phyloP scores from a whole-genome alignment of 805 yeast genomes.

The Myxozyma mucilagina region DNA sequence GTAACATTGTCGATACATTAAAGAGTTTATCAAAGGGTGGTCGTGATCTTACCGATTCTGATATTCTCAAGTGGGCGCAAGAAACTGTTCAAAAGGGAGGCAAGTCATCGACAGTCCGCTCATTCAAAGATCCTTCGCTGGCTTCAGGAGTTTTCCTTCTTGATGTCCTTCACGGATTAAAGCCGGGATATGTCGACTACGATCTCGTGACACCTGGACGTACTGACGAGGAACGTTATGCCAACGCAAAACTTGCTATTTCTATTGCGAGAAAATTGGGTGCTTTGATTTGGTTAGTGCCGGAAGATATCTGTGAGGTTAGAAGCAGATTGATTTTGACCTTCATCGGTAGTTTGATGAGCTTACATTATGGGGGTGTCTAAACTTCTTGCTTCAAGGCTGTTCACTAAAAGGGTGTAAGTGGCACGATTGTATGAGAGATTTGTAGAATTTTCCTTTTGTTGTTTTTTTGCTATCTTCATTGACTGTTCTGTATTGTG shows the following conservation, averaged over 20 bases:
- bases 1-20: slow-evolving; percentile 86
- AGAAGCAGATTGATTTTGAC: slow-evolving; percentile 91
- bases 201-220: slow-evolving; percentile 79
- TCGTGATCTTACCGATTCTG: slow-evolving; percentile 74
- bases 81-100: slow-evolving; percentile 84
- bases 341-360: slow-evolving; percentile 93
- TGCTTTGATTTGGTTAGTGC: slow-evolving; percentile 98
- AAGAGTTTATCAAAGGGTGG: slow-evolving; percentile 70
- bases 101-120: slow-evolving; percentile 62
- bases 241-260: slow-evolving; percentile 90
- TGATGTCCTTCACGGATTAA: slow-evolving; percentile 88
- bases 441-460: neutral
- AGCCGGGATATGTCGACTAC: slow-evolving; percentile 97
- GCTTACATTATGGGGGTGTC: slow-evolving; percentile 43
- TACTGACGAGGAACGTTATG: slow-evolving; percentile 82
- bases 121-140: slow-evolving; percentile 79
- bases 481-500: too few relatives aligned
- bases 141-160: slow-evolving; percentile 78
- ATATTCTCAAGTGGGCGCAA: slow-evolving; percentile 93
- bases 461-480: too few relatives aligned
- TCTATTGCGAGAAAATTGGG: slow-evolving; percentile 98
- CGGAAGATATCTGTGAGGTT: slow-evolving; percentile 97
- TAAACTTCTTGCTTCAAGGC: neutral
- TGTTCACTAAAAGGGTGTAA: neutral
- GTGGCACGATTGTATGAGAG: neutral